These are phyloP conservation scores for Holtermannia corniformis DNA, from an alignment of 768 basidiomycete genomes.

Conservation along the genomic window DNA sequence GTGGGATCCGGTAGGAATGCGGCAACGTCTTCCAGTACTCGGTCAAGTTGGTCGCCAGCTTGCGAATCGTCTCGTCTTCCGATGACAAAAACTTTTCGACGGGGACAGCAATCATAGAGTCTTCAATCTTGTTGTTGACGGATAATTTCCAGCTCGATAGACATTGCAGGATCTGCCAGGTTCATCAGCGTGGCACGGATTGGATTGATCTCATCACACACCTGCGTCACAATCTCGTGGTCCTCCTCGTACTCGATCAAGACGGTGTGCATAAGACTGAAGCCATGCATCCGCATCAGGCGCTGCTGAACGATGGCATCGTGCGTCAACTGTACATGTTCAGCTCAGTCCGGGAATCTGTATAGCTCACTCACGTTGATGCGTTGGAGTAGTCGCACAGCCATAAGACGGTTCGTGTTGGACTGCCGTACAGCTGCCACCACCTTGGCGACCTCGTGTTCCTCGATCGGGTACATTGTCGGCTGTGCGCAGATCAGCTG, in stretches of 20 bases:
- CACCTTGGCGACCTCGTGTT: conserved; percentile 80
- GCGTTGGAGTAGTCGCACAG: conserved; percentile 71
- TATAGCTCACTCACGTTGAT: conserved; percentile 53
- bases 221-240: conserved; percentile 58
- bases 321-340: conserved; percentile 65
- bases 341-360: background rate
- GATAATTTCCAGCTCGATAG: conserved; percentile 62
- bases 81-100: conserved; percentile 52
- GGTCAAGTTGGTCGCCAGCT: conserved; percentile 59
- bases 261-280: conserved; percentile 81
- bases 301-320: conserved; percentile 65
- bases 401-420: conserved; percentile 61
- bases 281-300: conserved; percentile 84
- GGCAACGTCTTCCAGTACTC: conserved; percentile 68
- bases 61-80: conserved; percentile 52
- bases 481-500: conserved; percentile 48
- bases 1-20: conserved; percentile 28
- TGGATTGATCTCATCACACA: conserved; percentile 42
- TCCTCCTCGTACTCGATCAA: conserved; percentile 67
- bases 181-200: conserved; percentile 1
- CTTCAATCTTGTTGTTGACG: conserved; percentile 83
- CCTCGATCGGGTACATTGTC: conserved; percentile 59
- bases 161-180: conserved; percentile 41
- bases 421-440: conserved; percentile 86
- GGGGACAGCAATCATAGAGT: conserved; percentile 59